Conservation (phyloP, 2,329 filamentous ascomycete genomes). For the Cladosporium sp. region DNA sequence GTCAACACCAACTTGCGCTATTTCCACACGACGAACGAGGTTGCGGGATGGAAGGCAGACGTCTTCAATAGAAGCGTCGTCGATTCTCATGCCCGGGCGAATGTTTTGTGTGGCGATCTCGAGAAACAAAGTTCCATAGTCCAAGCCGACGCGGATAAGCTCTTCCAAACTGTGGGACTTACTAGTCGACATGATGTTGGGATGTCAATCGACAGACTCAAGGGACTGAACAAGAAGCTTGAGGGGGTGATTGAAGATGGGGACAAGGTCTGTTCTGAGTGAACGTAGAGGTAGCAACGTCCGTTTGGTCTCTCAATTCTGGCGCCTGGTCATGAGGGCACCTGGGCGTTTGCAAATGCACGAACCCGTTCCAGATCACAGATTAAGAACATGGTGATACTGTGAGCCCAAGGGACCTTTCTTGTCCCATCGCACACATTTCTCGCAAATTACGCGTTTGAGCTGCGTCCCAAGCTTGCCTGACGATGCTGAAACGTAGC, state of each 20-base stretch:
- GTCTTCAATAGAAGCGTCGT: background rate
- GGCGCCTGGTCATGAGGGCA: background rate
- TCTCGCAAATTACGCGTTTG: too few relatives aligned
- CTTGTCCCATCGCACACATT: too few relatives aligned
- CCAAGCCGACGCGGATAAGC: background rate
- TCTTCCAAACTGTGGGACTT: background rate
- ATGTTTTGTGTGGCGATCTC: background rate
- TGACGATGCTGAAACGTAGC: too few relatives aligned
- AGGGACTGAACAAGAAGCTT: background rate
- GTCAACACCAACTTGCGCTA: background rate
- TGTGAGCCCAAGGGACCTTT: too few relatives aligned
- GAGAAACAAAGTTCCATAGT: background rate
- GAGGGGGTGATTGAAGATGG: background rate
- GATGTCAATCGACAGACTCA: background rate
- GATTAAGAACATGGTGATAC: too few relatives aligned
- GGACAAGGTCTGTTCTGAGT: background rate
- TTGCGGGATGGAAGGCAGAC: background rate
- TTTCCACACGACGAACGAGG: background rate
- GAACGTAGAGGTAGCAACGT: background rate
- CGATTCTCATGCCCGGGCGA: background rate
- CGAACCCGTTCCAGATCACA: too few relatives aligned
- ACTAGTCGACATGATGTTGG: background rate
- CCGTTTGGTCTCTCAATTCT: background rate
- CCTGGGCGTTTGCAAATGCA: too few relatives aligned
- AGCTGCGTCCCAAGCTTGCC: too few relatives aligned